Percentiles rank a stretch among this genome's conserved stretches.
Conservation (phyloP, 768 basidiomycete species). For the Panus rudis region DNA sequence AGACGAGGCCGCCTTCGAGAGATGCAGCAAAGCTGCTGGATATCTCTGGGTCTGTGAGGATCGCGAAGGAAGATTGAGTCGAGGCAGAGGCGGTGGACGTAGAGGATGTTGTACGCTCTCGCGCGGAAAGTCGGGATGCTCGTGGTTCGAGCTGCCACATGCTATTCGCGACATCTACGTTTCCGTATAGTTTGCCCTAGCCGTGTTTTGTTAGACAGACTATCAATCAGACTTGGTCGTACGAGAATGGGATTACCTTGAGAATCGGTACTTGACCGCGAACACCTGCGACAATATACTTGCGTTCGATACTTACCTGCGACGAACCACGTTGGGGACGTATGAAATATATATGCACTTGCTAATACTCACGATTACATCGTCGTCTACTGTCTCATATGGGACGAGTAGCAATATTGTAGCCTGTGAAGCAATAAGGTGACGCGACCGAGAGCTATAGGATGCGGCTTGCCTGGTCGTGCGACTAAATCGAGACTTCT, state of each 20-base stretch:
- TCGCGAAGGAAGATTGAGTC: constrained; percentile 74
- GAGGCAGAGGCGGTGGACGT: constrained; percentile 61
- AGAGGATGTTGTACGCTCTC: constrained; percentile 72
- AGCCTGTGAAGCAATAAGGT: constrained; percentile 38
- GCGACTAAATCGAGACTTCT: constrained; percentile 43
- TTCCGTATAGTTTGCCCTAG: constrained; percentile 70
- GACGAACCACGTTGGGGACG: constrained; percentile 3
- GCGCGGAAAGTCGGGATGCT: constrained; percentile 40
- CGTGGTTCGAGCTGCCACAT: constrained; percentile 80
- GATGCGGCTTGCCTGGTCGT: constrained; percentile 65
- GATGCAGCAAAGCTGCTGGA: constrained; percentile 82
- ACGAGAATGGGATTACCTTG: constrained; percentile 43
- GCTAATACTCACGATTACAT: constrained; percentile 49
- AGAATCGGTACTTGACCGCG: constrained; percentile 62
- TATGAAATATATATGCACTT: background rate
- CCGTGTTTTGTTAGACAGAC: background rate
- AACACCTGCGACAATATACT: constrained; percentile 68
- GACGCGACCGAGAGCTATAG: constrained; percentile 14
- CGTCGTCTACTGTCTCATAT: constrained; percentile 61
- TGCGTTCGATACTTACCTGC: constrained; percentile 67
- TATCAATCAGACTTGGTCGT: background rate
- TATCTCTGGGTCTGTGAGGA: constrained; percentile 79
- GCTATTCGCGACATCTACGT: constrained; percentile 57
- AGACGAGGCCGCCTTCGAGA: constrained; percentile 64
- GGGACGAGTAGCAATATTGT: constrained; percentile 73